Evolutionary conservation across 176 grass and related monocot genomes (phyloP).

Genomic region (Triticum turgidum): DNA sequence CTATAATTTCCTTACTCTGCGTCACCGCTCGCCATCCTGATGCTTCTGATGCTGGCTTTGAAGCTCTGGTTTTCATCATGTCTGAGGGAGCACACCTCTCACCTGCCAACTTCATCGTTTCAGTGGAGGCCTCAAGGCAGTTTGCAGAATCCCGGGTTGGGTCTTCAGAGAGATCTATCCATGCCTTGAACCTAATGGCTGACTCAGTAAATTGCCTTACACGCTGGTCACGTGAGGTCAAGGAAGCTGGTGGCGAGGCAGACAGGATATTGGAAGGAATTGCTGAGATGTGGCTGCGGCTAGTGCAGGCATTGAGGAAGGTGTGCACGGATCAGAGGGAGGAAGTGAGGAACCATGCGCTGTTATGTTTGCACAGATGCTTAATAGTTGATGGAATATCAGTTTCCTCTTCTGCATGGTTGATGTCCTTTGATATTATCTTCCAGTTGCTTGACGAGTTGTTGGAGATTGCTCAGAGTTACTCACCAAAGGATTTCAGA

Average conservation of each 20-base stretch:
- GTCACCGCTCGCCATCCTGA: conserved; percentile 95
- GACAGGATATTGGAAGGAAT: conserved; percentile 84
- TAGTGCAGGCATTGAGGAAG: conserved; percentile 78
- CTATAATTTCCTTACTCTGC: conserved; percentile 83
- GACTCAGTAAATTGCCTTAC: conserved; percentile 78
- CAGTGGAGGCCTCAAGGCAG: conserved; percentile 82
- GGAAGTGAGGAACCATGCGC: conserved; percentile 89
- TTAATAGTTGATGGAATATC: conserved; percentile 76
- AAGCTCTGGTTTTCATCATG: conserved; percentile 92
- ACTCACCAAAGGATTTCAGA: conserved; percentile 85
- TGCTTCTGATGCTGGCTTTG: conserved; percentile 92
- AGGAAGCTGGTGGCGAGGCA: conserved; percentile 59
- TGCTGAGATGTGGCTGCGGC: conserved; percentile 93
- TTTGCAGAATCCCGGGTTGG: conserved; percentile 96
- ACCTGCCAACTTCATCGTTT: conserved; percentile 82
- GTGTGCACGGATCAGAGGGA: conserved; percentile 88
- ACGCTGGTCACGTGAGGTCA: conserved; percentile 70
- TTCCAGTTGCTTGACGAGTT: conserved; percentile 92
- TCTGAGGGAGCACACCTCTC: conserved; percentile 79
- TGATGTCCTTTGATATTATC: conserved; percentile 86
- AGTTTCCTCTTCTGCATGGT: conserved; percentile 68
- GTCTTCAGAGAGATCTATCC: conserved; percentile 71
- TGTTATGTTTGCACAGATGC: conserved; percentile 79
- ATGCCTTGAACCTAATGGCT: conserved; percentile 86
- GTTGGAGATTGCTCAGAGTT: conserved; percentile 71